Base-by-base conservation (phyloP, 495 filamentous ascomycete genomes). In the Lindgomyces ingoldianus region DNA sequence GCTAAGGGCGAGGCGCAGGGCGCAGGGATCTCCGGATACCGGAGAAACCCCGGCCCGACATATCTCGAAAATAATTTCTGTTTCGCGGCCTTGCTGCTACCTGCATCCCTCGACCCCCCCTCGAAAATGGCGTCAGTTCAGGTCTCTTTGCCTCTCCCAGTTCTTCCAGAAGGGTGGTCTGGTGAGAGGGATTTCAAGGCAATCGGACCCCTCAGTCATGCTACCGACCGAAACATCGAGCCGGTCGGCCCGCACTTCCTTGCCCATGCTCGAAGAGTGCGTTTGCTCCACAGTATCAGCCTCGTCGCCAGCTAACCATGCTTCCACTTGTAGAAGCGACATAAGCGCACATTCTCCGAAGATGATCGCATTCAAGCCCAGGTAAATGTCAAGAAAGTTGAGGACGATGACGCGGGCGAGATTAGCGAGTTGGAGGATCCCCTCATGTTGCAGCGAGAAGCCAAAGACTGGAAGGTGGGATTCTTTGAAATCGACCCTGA, bases 401-500 rank as follows among this genome's bases (percentile, higher is more conserved):
- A 98, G 77, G 91, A 93, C 63, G 90, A 96, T 57, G 88, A 96
- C 57, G 85, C 87, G 47, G 88, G 87, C 69, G 91, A 96, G 57
- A 93, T 94, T 76, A 93, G 89, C 79, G 94, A 98, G 79, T 79
- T 87, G 39, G 94, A 98, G 77, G 91, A 96, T 71, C 86, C 89
- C 52, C 81, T 94, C 80, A 89, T 97, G 85, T 87, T 98, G 14
- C 80, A 86, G 70, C 85, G 93, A 26, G 93, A 98, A 68, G 91
- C 94, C 63, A 98, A 98, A 82, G 94, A 98, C 83, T 98, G 94
- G 94, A 98, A 98, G 89, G 92, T 92, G 78, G 51, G 60, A 4
- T 3, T 12, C 22, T 25, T 19, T 18, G n/a, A 12, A 16, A 10
- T 33, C 16, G 36, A 8, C 55, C 6, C 9, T 6, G 22, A 30